Base-by-base conservation (phyloP, 164 flowering plant genomes). In the Sextonia rubra region DNA sequence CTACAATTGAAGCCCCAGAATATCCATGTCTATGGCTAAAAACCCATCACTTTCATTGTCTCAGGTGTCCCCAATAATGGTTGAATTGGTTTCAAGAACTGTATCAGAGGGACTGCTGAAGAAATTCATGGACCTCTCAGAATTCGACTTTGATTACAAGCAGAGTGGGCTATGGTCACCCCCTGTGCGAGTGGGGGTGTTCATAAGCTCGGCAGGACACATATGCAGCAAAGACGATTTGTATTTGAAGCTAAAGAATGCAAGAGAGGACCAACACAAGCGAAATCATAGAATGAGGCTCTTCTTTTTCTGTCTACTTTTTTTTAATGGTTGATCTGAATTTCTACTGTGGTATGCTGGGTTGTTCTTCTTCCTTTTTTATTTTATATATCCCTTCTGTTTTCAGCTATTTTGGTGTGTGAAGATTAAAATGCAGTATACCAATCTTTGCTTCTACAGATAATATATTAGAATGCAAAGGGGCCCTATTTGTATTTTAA, bases 91-190 rank as follows among this genome's bases (percentile, higher is more conserved):
- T 0, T 72, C 97, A 0, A 86, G 81, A 70, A 20, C 79, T 0
- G 74, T 80, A 2, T 93, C 97, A 0, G 93, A 91, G 30, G 49
- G 77, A n/a, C 88, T 93, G 9, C 88, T 93, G 3, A 69, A 78
- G 2, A 93, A 93, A 73, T 93, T 86, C 80, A 80, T 78, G 7
- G 98, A 93, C 74, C 76, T 74, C 7, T 79, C 86, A 8, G 89
- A 90, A 68, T 88, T 80, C 77, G 87, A 82, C 49, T 91, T 91
- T 55, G 87, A 87, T 63, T 89, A 91, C 72, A 85, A 83, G 70
- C 79, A 82, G 69, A 93, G 98, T 64, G 88, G 89, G 9, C 29
- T 91, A 63, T 93, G 98, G 98, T 93, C 97, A 47, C 98, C 98
- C 12, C 89, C 88, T 3, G 69, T 87, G 22, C 77, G 30, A 60